Conservation (phyloP, 208 protist species). For the Endotrypanum monterogeii region DNA sequence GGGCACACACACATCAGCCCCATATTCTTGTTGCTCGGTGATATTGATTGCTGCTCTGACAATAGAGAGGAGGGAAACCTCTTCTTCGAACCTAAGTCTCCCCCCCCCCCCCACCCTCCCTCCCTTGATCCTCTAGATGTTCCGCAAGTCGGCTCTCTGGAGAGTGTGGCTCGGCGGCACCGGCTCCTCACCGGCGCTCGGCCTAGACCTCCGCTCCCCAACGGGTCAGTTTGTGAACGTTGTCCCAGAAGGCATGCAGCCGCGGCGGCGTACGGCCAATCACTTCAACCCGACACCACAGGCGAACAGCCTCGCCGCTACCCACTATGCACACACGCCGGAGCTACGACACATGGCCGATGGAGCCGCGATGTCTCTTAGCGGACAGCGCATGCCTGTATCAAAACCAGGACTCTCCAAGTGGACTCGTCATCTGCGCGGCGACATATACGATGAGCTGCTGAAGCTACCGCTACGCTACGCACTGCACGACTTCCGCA, state of each 20-base stretch:
- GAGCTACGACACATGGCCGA: conserved; percentile 34
- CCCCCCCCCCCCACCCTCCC: not conserved
- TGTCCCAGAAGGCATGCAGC: conserved; percentile 50
- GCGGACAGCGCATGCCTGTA: conserved; percentile 29
- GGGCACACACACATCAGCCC: too few species aligned
- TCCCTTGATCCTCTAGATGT: conserved; percentile 32
- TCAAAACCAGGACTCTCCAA: conserved; percentile 37
- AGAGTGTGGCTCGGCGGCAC: conserved; percentile 74
- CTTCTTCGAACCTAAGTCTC: not conserved
- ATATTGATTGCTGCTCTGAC: not conserved
- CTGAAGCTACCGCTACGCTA: conserved; percentile 86
- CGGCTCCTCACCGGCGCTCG: conserved; percentile 49
- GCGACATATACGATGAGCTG: conserved; percentile 88
- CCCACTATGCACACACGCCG: conserved; percentile 22
- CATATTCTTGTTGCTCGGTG: not conserved
- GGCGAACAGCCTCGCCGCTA: conserved; percentile 29
- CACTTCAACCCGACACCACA: conserved; percentile 43
- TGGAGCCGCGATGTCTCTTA: conserved; percentile 13
- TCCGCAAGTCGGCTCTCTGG: conserved; percentile 26
- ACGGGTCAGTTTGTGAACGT: conserved; percentile 80
- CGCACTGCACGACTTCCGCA: conserved; percentile 73
- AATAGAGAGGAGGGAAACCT: not conserved
- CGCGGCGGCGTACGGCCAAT: conserved; percentile 32
- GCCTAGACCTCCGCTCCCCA: conserved; percentile 55
- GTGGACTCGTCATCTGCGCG: conserved; percentile 62